phyloP scores from a whole-genome alignment of 257 asterid genomes.

The Knoxia roxburghii region DNA sequence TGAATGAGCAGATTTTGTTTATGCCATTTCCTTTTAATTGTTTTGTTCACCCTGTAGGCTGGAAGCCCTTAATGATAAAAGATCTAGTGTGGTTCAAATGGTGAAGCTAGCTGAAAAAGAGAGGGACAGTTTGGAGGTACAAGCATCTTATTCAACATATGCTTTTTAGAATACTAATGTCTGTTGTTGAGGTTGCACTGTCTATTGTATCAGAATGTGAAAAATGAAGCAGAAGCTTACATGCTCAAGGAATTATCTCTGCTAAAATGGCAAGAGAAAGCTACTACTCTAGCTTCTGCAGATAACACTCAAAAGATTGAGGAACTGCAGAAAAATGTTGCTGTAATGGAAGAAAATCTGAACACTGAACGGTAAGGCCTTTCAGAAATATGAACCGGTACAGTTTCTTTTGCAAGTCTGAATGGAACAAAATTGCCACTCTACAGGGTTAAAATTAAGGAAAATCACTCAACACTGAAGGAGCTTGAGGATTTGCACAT shows the following conservation, averaged over 20 bases:
- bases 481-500: slow-evolving; percentile 71
- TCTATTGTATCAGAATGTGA: slow-evolving; percentile 52
- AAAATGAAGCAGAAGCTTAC: slow-evolving; percentile 91
- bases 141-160: slow-evolving; percentile 7
- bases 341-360: slow-evolving; percentile 60
- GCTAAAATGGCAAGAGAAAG: slow-evolving; percentile 93
- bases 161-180: slow-evolving; percentile 7
- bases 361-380: slow-evolving; percentile 60
- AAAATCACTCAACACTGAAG: slow-evolving; percentile 51
- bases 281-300: slow-evolving; percentile 70
- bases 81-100: slow-evolving; percentile 95
- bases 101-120: slow-evolving; percentile 97
- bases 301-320: slow-evolving; percentile 46
- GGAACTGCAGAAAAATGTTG: slow-evolving; percentile 55
- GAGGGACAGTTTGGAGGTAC: slow-evolving; percentile 89
- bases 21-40: background rate
- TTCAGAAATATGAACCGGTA: slow-evolving; percentile 8
- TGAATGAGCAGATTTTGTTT: background rate
- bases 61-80: slow-evolving; percentile 75
- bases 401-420: background rate
- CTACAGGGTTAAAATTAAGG: slow-evolving; percentile 77
- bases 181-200: slow-evolving; percentile 5
- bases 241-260: slow-evolving; percentile 87
- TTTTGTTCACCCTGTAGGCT: slow-evolving; percentile 38
- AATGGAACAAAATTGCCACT: background rate